Percentiles rank a stretch among this genome's conserved stretches.
Evolutionary conservation across 2,329 filamentous ascomycete genomes (phyloP).

Genomic region (Plenodomus biglobosus): DNA sequence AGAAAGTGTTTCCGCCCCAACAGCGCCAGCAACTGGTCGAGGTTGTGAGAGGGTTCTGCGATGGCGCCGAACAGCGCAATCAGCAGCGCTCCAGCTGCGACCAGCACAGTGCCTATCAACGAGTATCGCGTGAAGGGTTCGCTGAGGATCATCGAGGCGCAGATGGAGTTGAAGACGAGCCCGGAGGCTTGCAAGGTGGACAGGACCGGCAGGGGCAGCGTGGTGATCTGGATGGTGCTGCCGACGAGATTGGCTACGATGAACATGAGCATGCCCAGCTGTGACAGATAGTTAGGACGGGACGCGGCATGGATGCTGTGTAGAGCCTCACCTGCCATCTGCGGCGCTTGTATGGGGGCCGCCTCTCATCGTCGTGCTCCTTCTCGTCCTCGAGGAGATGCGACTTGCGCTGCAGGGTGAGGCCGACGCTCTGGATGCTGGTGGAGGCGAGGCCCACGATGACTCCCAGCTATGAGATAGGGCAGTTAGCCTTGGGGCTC

Average conservation of each 20-base stretch:
- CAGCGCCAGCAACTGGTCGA: slow-evolving; percentile 77
- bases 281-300: slow-evolving; percentile 13
- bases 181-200: slow-evolving; percentile 90
- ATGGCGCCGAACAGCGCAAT: slow-evolving; percentile 95
- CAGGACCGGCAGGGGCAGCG: slow-evolving; percentile 86
- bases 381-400: slow-evolving; percentile 98
- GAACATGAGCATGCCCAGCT: slow-evolving; percentile 93
- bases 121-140: slow-evolving; percentile 95
- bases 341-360: slow-evolving; percentile 84
- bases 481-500: slow-evolving; percentile 8
- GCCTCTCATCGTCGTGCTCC: slow-evolving; percentile 70
- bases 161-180: slow-evolving; percentile 97
- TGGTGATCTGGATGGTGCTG: slow-evolving; percentile 96
- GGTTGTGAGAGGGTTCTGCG: slow-evolving; percentile 84
- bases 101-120: slow-evolving; percentile 83
- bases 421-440: slow-evolving; percentile 88
- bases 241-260: slow-evolving; percentile 91
- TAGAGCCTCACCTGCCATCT: slow-evolving; percentile 73
- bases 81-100: slow-evolving; percentile 82
- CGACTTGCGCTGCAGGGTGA: slow-evolving; percentile 96
- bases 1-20: slow-evolving; percentile 75
- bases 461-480: slow-evolving; percentile 74
- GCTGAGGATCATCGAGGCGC: slow-evolving; percentile 86
- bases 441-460: slow-evolving; percentile 91
- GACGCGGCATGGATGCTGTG: not conserved